Evolutionary conservation across 2,329 filamentous ascomycete genomes (phyloP).

Genomic region (Grosmannia serpens): DNA sequence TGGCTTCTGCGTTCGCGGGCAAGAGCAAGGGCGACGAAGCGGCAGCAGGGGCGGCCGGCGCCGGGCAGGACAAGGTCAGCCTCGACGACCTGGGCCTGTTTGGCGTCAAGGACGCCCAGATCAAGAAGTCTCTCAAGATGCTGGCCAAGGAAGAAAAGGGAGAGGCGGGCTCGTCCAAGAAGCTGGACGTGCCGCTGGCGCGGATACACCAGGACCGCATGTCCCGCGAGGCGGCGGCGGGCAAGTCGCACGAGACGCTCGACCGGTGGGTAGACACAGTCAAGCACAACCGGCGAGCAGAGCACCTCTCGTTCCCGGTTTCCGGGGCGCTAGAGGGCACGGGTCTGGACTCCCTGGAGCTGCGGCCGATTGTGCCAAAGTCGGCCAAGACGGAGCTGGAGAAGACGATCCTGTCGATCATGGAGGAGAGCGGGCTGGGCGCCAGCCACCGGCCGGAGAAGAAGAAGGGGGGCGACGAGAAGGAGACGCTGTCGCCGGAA

Average conservation of each 20-base stretch:
- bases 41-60: conserved; percentile 27
- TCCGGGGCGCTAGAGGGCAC: conserved; percentile 55
- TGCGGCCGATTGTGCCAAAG: conserved; percentile 51
- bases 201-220: conserved; percentile 79
- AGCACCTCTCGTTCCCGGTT: conserved; percentile 81
- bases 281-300: conserved; percentile 82
- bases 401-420: conserved; percentile 72
- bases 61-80: conserved; percentile 53
- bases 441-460: conserved; percentile 32
- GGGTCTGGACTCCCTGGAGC: conserved; percentile 41
- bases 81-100: conserved; percentile 63
- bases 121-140: conserved; percentile 70
- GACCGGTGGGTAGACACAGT: conserved; percentile 91
- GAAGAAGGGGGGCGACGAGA: conserved; percentile 26
- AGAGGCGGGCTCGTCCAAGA: conserved; percentile 36
- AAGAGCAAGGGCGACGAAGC: conserved; percentile 34
- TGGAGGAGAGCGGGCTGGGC: conserved; percentile 75
- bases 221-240: conserved; percentile 71
- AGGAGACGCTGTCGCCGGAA: conserved; percentile 48
- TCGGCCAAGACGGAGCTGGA: conserved; percentile 72
- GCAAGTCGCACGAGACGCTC: conserved; percentile 84
- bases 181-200: conserved; percentile 70
- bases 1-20: conserved; percentile 58
- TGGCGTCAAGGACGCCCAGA: conserved; percentile 58
- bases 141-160: conserved; percentile 51